Base-by-base conservation (phyloP, 2,329 filamentous ascomycete genomes). In the Aspergillus sp. region DNA sequence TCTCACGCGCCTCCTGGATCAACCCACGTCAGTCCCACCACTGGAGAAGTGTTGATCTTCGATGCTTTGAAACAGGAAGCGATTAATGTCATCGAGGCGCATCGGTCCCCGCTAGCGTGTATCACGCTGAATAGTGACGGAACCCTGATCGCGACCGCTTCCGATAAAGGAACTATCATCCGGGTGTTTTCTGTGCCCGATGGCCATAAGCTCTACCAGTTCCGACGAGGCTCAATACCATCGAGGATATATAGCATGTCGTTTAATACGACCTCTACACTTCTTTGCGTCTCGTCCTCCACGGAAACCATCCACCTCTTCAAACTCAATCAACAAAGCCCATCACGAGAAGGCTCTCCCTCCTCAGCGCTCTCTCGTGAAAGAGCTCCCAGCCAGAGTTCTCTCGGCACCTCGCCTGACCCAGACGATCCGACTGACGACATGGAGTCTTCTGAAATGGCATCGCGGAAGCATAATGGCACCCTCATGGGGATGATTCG, bases 231-330 rank as follows among this genome's bases (percentile, higher is more conserved):
- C 41, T 97, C 93, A 2, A 97, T 97, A 72, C 94, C 94, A 0
- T 92, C 92, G 1, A 88, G 90, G 38, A 99, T 99, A 62, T 97
- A 92, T 76, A 96, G 91, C 82, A 97, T 99, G 91, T 96, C 92
- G 1, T 99, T 99, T 76, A 99, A 99, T 71, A 86, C 91, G 46
- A 91, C 89, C 54, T 96, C 92, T 2, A 96, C 92, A 1, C 79
- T 99, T 10, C 83, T 99, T 32, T 97, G 92, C 66, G 92, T 99
- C 38, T 97, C 94, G 4, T 97, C 93, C 3, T 92, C 91, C 1
- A 96, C 92, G 0, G 94, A 99, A 66, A 99, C 94, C 0, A 88
- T 99, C 9, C 94, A 99, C 70, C 91, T 99, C 47, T 99, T 99
- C 77, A 90, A 92, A 50, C 80, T 99, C 17, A 78, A 78, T 21